Evolutionary conservation across 148 eudicot species (phyloP), one percentile per base, ranked within the genome.

Genomic region (Pouteria glomerata): DNA sequence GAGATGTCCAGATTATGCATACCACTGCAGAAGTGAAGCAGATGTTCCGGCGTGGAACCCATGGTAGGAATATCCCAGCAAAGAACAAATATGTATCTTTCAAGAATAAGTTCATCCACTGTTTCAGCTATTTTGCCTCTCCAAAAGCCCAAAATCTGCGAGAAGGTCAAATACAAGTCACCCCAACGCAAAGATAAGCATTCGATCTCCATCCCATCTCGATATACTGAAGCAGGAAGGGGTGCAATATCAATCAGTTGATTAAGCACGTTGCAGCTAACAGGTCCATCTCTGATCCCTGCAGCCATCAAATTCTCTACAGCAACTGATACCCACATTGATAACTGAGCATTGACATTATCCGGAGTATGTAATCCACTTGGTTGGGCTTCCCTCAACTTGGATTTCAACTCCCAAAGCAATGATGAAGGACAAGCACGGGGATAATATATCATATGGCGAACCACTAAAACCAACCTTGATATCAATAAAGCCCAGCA

Each of bases 401-500:
- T 92, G 55, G 81, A 81, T 83, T 84, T 88, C 75, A 96, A 87
- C 68, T 88, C 89, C 80, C 81, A 72, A 74, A 90, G 94, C 84
- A 96, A 79, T 14, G 85, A 80, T 37, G 96, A 72, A 55, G 99
- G 99, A 78, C 99, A 96, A 57, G 86, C 76, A 77, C 64, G 78
- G 6, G 93, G 87, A 70, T 92, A 80, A 77, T 80, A 84, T 68
- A 92, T 77, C 88, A 92, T 87, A 77, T 96, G 99, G 37, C 99
- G 90, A 27, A 96, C 79, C 63, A 96, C 60, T 71, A 96, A 67
- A 74, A 96, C 68, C 85, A 90, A 81, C 69, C 99, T 84, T 72
- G 99, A 92, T 72, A 88, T 82, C 78, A 92, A 53, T 68, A 96
- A 64, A 66, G 85, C 94, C 99, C 97, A 96, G 81, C 89, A 85